These are phyloP conservation scores for Ogataea nakhonphanomensis DNA, from an alignment of 805 yeast genomes.

Conservation along the genomic window DNA sequence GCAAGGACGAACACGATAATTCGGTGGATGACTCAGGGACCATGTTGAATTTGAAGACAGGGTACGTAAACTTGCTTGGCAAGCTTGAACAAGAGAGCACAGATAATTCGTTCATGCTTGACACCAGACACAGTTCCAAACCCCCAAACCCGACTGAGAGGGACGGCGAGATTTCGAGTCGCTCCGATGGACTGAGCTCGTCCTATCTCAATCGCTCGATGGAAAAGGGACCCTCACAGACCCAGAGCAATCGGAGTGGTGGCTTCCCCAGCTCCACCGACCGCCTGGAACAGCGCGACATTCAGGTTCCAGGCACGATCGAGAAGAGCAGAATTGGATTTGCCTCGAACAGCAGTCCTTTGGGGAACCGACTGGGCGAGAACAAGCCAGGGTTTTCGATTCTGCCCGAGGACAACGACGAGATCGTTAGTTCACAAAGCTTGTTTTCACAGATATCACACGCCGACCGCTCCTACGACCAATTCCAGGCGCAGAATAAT, in stretches of 20 bases:
- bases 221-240: slow-evolving; percentile 3
- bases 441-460: slow-evolving; percentile 10
- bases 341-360: slow-evolving; percentile 14
- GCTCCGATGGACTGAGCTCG: slow-evolving; percentile 8
- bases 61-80: slow-evolving; percentile 8
- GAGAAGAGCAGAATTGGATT: slow-evolving; percentile 12
- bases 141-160: slow-evolving; percentile 10
- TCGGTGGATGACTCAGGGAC: slow-evolving; percentile 23
- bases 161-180: slow-evolving; percentile 10
- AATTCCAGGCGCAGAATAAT: background rate
- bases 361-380: background rate
- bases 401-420: slow-evolving; percentile 12
- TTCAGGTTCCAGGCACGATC: slow-evolving; percentile 26
- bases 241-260: background rate
- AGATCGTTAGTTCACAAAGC: slow-evolving; percentile 20
- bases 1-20: slow-evolving; percentile 16
- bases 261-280: slow-evolving; percentile 4
- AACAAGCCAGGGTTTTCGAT: too few relatives aligned
- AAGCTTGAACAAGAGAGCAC: slow-evolving; percentile 4
- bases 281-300: slow-evolving; percentile 6
- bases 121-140: too few relatives aligned
- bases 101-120: too few relatives aligned
- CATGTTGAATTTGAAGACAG: slow-evolving; percentile 22
- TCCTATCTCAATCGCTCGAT: slow-evolving; percentile 10
- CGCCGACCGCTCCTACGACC: background rate